Evolutionary conservation across 331 rosid genomes (phyloP), one percentile per base, ranked within the genome.

Genomic region (Prunus yedoensis): DNA sequence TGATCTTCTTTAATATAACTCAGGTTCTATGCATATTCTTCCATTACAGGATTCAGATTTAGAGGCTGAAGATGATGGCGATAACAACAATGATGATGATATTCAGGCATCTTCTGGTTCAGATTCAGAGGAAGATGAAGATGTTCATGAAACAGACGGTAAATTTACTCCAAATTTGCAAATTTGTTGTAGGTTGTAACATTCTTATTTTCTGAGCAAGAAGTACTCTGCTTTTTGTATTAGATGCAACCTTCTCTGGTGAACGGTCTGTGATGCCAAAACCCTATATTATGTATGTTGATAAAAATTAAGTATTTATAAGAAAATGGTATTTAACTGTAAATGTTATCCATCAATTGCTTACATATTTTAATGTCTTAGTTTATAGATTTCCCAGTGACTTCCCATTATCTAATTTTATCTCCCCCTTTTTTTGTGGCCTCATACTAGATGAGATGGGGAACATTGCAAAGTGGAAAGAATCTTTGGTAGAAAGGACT

Each of bases 391-490:
- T 74, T 56, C 12, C 49, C 64, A 49, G 18, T 28, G 52, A 57
- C 57, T 20, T 32, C 59, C 68, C 41, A n/a, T 80, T 27, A 35
- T 71, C 77, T 83, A 74, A 86, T 75, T 18, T 69, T 16, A n/a
- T 81, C 30, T 46, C 27, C 35, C 30, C 8, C 3, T 4, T 9
- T 32, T 18, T 73, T 23, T 47, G 69, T 78, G 71, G 30, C 59
- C 59, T 70, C 51, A 12, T 78, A 76, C 85, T 83, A 78, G 87
- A 84, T 71, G 87, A 43, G 65, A 56, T 82, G 85, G 97, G 96
- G 73, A 92, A 92, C 78, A 87, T 83, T 74, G 87, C 97, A 63
- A 89, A 85, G 86, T 94, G 99, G 97, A 94, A 92, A 74, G 93
- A 94, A 71, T 74, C 87, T 67, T 81, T 92, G 87, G 76, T 77